These are phyloP conservation scores for Casuarina equisetifolia DNA, from an alignment of 306 rosid genomes.

Conservation along the genomic window DNA sequence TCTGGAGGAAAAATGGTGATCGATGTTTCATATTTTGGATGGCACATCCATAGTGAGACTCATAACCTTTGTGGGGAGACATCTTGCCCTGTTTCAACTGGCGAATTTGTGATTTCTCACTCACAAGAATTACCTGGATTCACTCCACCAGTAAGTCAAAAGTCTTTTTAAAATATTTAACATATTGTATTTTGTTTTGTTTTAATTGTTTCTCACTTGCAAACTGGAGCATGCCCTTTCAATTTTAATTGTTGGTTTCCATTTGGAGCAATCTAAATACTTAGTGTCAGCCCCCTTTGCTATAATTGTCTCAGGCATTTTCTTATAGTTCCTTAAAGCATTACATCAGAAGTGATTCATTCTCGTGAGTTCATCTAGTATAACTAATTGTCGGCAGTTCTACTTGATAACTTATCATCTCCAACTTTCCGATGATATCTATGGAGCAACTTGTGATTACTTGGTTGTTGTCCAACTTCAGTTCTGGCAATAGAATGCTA, in stretches of 20 bases:
- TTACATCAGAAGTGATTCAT: slow-evolving; percentile 3
- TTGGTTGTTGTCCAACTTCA: neutral
- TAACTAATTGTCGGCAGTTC: neutral
- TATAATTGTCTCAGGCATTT: neutral
- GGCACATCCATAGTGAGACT: slow-evolving; percentile 74
- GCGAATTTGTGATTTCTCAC: slow-evolving; percentile 80
- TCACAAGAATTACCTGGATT: slow-evolving; percentile 68
- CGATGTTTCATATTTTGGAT: slow-evolving; percentile 78
- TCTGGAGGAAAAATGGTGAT: slow-evolving; percentile 73
- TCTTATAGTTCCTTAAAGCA: neutral
- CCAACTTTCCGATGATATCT: neutral
- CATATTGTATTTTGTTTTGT: neutral
- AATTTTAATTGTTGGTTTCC: neutral
- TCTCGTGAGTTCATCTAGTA: neutral
- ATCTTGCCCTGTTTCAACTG: slow-evolving; percentile 73
- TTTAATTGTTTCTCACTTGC: neutral
- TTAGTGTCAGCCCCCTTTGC: neutral
- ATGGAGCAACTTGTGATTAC: neutral
- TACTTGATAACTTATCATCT: neutral
- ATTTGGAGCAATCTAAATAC: neutral
- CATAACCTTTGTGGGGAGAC: slow-evolving; percentile 84
- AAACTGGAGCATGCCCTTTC: neutral
- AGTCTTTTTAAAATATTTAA: slow-evolving; percentile 18
- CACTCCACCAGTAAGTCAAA: slow-evolving; percentile 81
- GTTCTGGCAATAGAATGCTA: neutral